phyloP scores from a whole-genome alignment of 352 stramenopile genomes.

The Phytophthora brassicae region DNA sequence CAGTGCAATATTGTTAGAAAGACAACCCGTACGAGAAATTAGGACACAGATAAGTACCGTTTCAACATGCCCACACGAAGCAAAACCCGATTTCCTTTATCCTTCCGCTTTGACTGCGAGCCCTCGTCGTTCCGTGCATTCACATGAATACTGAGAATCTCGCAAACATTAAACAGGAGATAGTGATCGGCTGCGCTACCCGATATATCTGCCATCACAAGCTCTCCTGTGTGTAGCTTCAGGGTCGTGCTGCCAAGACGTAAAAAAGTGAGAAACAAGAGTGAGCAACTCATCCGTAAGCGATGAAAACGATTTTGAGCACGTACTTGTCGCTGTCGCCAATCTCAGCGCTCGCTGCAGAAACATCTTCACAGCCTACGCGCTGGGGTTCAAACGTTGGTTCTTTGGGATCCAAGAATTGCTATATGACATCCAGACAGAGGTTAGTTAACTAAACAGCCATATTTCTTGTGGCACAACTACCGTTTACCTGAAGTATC shows the following conservation, averaged over 20 bases:
- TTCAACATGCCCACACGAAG: slow-evolving; percentile 67
- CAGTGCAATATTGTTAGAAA: neutral
- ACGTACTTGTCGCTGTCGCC: slow-evolving; percentile 62
- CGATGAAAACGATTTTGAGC: neutral
- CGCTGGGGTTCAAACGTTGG: slow-evolving; percentile 47
- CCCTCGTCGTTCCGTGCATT: slow-evolving; percentile 24
- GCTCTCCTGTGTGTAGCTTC: slow-evolving; percentile 68
- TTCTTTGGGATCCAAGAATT: slow-evolving; percentile 43
- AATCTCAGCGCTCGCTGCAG: slow-evolving; percentile 51
- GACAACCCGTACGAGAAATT: neutral
- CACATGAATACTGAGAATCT: slow-evolving; percentile 72
- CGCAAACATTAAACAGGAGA: slow-evolving; percentile 76
- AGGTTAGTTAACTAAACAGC: neutral
- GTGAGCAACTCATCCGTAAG: neutral
- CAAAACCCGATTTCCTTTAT: slow-evolving; percentile 36
- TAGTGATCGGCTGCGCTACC: slow-evolving; percentile 66
- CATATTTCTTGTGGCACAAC: neutral
- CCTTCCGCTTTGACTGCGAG: slow-evolving; percentile 30
- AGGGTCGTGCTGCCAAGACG: slow-evolving; percentile 36
- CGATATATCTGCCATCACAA: slow-evolving; percentile 73
- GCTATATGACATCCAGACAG: slow-evolving; percentile 26
- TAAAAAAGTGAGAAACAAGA: neutral
- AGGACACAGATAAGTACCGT: slow-evolving; percentile 36
- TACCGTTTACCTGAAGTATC: slow-evolving; percentile 63
- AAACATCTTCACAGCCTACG: slow-evolving; percentile 36